Percentiles rank a stretch among this genome's conserved stretches.
These are phyloP conservation scores for Solanum microdontum DNA, from an alignment of 257 asterid genomes.

Conservation along the genomic window DNA sequence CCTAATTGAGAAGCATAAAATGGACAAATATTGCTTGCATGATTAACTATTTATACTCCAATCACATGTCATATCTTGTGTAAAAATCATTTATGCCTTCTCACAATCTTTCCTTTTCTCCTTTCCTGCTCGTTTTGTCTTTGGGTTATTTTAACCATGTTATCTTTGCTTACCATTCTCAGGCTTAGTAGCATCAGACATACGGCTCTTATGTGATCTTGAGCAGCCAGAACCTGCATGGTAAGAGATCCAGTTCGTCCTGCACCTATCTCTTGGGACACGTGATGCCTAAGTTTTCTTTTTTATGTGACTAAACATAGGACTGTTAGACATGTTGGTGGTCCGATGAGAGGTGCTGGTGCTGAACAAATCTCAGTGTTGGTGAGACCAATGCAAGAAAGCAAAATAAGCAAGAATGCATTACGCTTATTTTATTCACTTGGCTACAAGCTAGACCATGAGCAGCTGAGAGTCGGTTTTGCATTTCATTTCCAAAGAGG, in stretches of 20 bases:
- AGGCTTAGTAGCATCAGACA: slow-evolving; percentile 82
- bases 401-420: slow-evolving; percentile 84
- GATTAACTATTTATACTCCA: background rate
- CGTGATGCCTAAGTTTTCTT: background rate
- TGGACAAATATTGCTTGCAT: background rate
- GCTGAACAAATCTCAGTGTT: slow-evolving; percentile 85
- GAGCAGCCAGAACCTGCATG: slow-evolving; percentile 94
- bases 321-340: slow-evolving; percentile 93
- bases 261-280: background rate
- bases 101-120: background rate
- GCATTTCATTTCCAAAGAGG: slow-evolving; percentile 82
- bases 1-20: background rate
- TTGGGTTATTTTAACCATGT: background rate
- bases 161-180: slow-evolving; percentile 7
- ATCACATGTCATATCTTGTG: background rate
- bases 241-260: slow-evolving; percentile 18
- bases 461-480: slow-evolving; percentile 80
- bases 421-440: slow-evolving; percentile 71
- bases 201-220: slow-evolving; percentile 81
- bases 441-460: slow-evolving; percentile 85
- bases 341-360: slow-evolving; percentile 89
- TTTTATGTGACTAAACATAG: slow-evolving; percentile 15
- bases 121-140: background rate
- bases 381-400: slow-evolving; percentile 71
- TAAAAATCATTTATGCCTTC: background rate